phyloP scores from a whole-genome alignment of 352 stramenopile species.

The Phytophthora nicotianae region DNA sequence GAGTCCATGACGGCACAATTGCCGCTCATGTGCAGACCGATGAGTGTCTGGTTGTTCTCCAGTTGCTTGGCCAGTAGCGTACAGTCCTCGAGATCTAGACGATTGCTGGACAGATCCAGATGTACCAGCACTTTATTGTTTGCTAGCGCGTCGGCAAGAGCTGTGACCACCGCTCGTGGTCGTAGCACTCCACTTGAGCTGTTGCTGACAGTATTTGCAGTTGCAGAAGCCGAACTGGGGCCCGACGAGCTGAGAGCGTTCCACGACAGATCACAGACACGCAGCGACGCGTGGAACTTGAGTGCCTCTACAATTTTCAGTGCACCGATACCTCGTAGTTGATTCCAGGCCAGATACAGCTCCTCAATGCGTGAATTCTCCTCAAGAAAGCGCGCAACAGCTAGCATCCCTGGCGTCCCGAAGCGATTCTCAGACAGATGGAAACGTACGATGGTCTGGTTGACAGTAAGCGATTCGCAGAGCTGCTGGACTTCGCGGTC shows the following conservation, averaged over 20 bases:
- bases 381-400: constrained; percentile 73
- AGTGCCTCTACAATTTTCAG: constrained; percentile 77
- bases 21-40: constrained; percentile 78
- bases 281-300: constrained; percentile 74
- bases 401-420: constrained; percentile 56
- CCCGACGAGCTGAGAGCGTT: constrained; percentile 65
- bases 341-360: constrained; percentile 79
- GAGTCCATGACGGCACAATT: constrained; percentile 75
- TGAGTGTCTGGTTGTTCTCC: constrained; percentile 73
- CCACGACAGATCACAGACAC: constrained; percentile 78
- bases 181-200: constrained; percentile 25
- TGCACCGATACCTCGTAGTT: constrained; percentile 66
- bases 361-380: constrained; percentile 82
- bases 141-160: constrained; percentile 62
- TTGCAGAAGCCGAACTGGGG: constrained; percentile 9
- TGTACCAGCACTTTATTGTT: constrained; percentile 82
- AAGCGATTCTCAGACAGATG: constrained; percentile 83
- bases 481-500: constrained; percentile 71
- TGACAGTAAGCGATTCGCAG: constrained; percentile 75
- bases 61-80: constrained; percentile 62
- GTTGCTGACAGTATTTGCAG: neutral
- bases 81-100: constrained; percentile 67
- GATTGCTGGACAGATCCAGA: constrained; percentile 78
- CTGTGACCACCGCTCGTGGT: constrained; percentile 52
- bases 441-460: constrained; percentile 63